These are phyloP conservation scores for Eutypella sp. DNA, from an alignment of 2,329 filamentous ascomycete species.

Conservation along the genomic window DNA sequence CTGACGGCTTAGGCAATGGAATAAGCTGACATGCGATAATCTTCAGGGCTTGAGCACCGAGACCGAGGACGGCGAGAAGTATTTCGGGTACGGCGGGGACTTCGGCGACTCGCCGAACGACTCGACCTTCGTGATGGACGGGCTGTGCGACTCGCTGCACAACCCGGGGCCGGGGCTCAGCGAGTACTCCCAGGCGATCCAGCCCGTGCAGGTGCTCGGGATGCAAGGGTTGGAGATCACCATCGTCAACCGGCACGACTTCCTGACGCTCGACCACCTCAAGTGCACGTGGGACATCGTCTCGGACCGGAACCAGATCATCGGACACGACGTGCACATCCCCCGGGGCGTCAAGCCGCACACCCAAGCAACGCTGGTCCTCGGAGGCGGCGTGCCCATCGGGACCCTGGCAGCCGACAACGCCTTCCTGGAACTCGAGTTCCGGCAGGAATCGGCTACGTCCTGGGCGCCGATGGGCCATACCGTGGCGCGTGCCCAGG, in stretches of 20 bases:
- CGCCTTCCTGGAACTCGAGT: conserved; percentile 44
- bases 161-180: conserved; percentile 45
- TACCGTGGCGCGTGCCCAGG: conserved; percentile 46
- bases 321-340: conserved; percentile 33
- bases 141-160: conserved; percentile 45
- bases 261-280: conserved; percentile 45
- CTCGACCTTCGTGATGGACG: conserved; percentile 54
- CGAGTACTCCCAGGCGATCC: conserved; percentile 55
- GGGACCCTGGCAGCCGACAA: conserved; percentile 28
- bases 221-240: conserved; percentile 37
- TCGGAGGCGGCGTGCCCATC: conserved; percentile 24
- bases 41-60: conserved; percentile 37
- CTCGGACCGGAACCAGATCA: conserved; percentile 31
- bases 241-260: conserved; percentile 52
- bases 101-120: conserved; percentile 59
- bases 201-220: conserved; percentile 50
- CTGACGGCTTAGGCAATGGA: background rate
- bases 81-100: conserved; percentile 57
- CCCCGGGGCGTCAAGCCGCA: conserved; percentile 42
- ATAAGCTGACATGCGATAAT: background rate
- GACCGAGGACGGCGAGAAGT: conserved; percentile 37
- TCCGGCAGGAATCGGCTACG: conserved; percentile 37
- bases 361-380: conserved; percentile 28
- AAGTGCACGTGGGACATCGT: conserved; percentile 38
- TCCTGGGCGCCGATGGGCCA: conserved; percentile 49